Percentiles rank a stretch among this genome's conserved stretches.
phyloP scores from a whole-genome alignment of 495 filamentous ascomycete species.

The Neurospora sp. region DNA sequence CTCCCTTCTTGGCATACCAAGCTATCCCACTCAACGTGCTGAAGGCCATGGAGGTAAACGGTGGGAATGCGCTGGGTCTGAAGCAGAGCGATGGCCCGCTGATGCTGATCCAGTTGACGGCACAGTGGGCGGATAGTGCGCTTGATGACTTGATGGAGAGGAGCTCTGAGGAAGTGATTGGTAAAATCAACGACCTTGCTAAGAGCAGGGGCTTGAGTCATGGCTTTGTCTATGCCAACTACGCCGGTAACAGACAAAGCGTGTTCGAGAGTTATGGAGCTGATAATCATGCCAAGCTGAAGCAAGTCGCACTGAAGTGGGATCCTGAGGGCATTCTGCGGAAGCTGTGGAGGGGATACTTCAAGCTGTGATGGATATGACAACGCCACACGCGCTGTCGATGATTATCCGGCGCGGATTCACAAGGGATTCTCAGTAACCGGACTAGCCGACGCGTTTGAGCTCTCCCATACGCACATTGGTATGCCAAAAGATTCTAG shows the following conservation, averaged over 20 bases:
- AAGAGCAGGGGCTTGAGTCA: conserved; percentile 31
- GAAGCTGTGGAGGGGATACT: conserved; percentile 30
- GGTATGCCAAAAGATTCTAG: neutral
- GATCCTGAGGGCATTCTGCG: conserved; percentile 34
- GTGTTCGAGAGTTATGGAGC: conserved; percentile 36
- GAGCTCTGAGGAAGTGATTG: conserved; percentile 20
- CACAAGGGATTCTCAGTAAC: neutral
- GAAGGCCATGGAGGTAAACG: conserved; percentile 17
- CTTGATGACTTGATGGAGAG: conserved; percentile 19
- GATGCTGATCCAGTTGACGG: conserved; percentile 11
- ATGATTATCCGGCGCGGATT: neutral
- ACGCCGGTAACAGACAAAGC: conserved; percentile 30
- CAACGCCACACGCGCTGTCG: neutral
- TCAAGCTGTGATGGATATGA: conserved; percentile 17
- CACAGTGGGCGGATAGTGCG: conserved; percentile 5
- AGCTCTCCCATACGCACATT: neutral
- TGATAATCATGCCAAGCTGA: conserved; percentile 24
- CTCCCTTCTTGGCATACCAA: conserved; percentile 12
- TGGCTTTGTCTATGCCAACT: conserved; percentile 50
- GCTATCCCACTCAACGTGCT: conserved; percentile 15
- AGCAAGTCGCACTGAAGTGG: conserved; percentile 28
- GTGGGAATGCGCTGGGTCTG: conserved; percentile 23
- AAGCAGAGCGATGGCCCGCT: conserved; percentile 13
- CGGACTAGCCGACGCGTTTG: neutral
- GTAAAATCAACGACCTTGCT: conserved; percentile 26